Percentiles rank a stretch among this genome's conserved stretches.
Evolutionary conservation across 805 yeast genomes (phyloP).

Genomic region (Teunomyces panamensis): DNA sequence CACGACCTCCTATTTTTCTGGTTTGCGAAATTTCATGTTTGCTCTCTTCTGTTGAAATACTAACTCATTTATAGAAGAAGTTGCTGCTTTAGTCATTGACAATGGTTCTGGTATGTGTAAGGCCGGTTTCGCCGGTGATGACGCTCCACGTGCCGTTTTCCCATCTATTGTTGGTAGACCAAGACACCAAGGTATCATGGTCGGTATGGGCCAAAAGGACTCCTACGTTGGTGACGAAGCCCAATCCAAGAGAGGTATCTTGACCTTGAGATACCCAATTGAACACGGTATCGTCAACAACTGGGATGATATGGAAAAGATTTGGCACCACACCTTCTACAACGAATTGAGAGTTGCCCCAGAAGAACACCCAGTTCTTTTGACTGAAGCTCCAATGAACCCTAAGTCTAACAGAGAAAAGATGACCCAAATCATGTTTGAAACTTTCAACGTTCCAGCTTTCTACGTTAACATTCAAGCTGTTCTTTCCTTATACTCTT

Average conservation of each 20-base stretch:
- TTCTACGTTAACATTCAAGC: slow-evolving; percentile 99
- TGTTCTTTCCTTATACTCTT: slow-evolving; percentile 94
- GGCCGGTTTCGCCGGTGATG: slow-evolving; percentile 99
- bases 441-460: slow-evolving; percentile 99
- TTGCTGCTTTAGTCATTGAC: slow-evolving; percentile 80
- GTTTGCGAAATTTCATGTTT: background rate
- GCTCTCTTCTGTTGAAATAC: slow-evolving; percentile 13
- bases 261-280: slow-evolving; percentile 97
- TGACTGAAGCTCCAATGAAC: slow-evolving; percentile 99
- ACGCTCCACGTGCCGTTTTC: slow-evolving; percentile 99
- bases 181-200: slow-evolving; percentile 99
- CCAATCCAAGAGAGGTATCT: slow-evolving; percentile 99
- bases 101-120: slow-evolving; percentile 99
- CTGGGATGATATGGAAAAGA: slow-evolving; percentile 99
- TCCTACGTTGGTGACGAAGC: slow-evolving; percentile 99
- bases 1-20: slow-evolving; percentile 8
- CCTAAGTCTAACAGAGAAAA: slow-evolving; percentile 99
- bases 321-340: slow-evolving; percentile 99
- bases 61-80: slow-evolving; percentile 42
- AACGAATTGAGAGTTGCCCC: slow-evolving; percentile 99
- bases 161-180: slow-evolving; percentile 99
- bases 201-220: slow-evolving; percentile 99
- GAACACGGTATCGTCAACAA: slow-evolving; percentile 99
- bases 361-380: slow-evolving; percentile 98
- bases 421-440: slow-evolving; percentile 99